Base-by-base conservation (phyloP, 2,329 filamentous ascomycete species). In the Aspergillus flavus region DNA sequence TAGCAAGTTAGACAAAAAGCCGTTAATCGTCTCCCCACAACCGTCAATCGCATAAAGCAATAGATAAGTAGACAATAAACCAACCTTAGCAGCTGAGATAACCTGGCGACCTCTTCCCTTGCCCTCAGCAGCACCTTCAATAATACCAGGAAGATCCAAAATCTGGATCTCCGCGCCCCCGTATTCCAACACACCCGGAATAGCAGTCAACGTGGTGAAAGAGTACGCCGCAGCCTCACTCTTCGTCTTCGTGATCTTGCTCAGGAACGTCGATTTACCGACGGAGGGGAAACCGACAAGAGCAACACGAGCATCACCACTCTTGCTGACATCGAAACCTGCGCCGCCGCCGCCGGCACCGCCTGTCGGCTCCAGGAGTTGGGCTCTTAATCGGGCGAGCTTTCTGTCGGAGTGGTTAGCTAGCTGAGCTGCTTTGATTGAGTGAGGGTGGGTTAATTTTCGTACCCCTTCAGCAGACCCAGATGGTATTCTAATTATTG, bases 221-320 rank as follows among this genome's bases (percentile, higher is more conserved):
- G 94, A 89, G 76, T 99, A 99, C 0, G 95, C 92, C 0, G 95
- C 95, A 32, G 97, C 93, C 78, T 97, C 94, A 57, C 93, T 97
- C 75, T 93, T 93, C 45, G 96, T 99, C 82, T 97, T 98, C 57
- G 95, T 99, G 77, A 99, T 96, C 76, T 98, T 97, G 56, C 94
- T 97, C n/a, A 99, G 79, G 76, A 99, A 98, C 0, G 95, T 99
- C 2, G 95, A 99, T 83, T 99, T 99, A 77, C 95, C 95, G 58
- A 99, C 95, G 0, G 96, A 99, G 0, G 96, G 95, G 72, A 99
- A 99, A n/a, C 95, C 95, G 59, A 99, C 96, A 2, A 99, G 87
- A 1, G 96, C 93, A 80, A 99, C 98, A 73, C 95, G 89, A 16
- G 95, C 95, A 83, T 99, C 95, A 67, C 95, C 95, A 69, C 91